These are phyloP conservation scores for Eucalyptus decipiens DNA, from an alignment of 345 rosid genomes.

Conservation along the genomic window DNA sequence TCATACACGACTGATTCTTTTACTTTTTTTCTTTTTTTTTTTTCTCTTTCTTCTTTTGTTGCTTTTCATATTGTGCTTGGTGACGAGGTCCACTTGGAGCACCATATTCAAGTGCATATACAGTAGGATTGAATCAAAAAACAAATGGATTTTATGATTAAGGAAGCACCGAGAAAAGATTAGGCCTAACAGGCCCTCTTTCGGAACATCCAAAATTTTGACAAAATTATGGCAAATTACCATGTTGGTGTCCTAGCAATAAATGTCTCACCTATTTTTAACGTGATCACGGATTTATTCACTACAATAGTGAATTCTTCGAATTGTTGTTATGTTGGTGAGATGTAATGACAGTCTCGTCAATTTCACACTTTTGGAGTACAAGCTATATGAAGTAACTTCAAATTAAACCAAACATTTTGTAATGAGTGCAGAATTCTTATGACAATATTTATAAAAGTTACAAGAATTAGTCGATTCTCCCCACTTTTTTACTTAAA, in stretches of 20 bases:
- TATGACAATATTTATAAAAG: neutral
- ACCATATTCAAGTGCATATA: neutral
- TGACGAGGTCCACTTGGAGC: neutral
- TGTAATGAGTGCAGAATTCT: fast-evolving
- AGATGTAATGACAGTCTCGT: neutral
- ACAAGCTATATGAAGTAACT: fast-evolving
- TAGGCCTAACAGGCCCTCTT: neutral
- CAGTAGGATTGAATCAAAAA: neutral
- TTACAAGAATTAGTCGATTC: fast-evolving
- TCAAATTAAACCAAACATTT: fast-evolving
- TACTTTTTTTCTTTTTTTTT: neutral
- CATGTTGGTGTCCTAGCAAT: neutral
- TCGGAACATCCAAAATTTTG: neutral
- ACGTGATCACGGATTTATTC: neutral
- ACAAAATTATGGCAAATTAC: neutral
- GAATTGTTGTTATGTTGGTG: neutral
- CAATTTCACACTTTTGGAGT: fast-evolving
- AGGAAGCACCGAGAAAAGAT: neutral
- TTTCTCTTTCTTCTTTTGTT: neutral
- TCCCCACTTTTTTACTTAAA: neutral
- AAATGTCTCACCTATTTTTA: neutral
- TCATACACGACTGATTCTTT: neutral
- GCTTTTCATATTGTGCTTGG: neutral
- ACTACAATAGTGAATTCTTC: neutral
- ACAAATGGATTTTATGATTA: neutral